phyloP scores from a whole-genome alignment of 139 green algal species.

The Diplosphaera chodatii region DNA sequence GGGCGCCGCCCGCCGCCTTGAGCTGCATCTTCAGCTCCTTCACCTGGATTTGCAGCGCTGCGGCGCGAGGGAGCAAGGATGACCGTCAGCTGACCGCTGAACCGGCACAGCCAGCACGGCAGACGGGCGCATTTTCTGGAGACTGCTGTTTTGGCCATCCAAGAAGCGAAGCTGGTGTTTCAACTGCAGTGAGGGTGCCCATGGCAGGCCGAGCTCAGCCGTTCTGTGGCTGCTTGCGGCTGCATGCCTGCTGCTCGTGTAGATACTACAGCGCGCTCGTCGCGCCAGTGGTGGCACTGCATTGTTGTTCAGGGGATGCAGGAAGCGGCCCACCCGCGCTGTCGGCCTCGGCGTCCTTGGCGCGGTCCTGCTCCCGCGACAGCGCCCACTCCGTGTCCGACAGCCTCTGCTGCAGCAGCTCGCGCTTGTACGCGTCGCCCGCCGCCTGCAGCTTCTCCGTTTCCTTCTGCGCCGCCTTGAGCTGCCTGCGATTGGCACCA shows the following conservation, averaged over 20 bases:
- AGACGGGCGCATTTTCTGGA: no score
- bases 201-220: no score
- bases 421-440: constrained; percentile 37
- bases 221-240: no score
- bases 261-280: no score
- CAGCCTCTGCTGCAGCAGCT: constrained; percentile 34
- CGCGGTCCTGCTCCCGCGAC: constrained; percentile 7
- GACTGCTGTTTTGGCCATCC: no score
- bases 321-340: constrained; percentile 9
- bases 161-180: no score
- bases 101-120: no score
- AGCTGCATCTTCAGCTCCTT: constrained; percentile 23
- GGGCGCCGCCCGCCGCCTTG: background rate
- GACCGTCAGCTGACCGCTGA: no score
- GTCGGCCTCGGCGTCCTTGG: constrained; percentile 31
- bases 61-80: background rate
- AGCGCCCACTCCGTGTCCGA: constrained; percentile 22
- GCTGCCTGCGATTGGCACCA: constrained; percentile 11
- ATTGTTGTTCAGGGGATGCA: no score
- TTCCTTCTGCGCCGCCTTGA: constrained; percentile 21
- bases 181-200: no score
- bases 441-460: constrained; percentile 36
- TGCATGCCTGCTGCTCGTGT: no score
- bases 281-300: no score
- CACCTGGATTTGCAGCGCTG: constrained; percentile 21